A percentile compares a stretch with the other conserved stretches of the same genome.
phyloP scores from a whole-genome alignment of 495 filamentous ascomycete genomes.

The Penicillium robsamsonii region DNA sequence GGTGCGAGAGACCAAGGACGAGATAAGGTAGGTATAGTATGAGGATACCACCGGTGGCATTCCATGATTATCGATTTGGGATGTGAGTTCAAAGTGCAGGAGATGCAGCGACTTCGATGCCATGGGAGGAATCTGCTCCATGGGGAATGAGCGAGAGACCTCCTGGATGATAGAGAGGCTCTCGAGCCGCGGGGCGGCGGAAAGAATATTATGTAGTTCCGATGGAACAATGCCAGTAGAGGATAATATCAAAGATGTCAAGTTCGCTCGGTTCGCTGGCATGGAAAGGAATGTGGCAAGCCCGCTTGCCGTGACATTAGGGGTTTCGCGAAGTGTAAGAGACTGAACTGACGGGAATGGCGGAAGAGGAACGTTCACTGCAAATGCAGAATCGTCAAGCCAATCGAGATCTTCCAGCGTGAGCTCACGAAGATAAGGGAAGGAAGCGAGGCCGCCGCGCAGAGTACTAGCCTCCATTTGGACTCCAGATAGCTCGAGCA shows the following conservation, averaged over 20 bases:
- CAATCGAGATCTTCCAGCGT: conserved; percentile 64
- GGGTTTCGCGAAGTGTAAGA: conserved; percentile 64
- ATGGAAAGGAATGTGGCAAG: conserved; percentile 60
- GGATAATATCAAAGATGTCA: conserved; percentile 62
- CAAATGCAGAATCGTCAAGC: conserved; percentile 75
- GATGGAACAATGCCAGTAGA: conserved; percentile 64
- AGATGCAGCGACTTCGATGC: conserved; percentile 62
- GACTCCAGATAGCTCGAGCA: conserved; percentile 70
- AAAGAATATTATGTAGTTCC: conserved; percentile 62
- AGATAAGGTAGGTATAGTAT: conserved; percentile 86
- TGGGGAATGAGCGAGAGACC: conserved; percentile 64
- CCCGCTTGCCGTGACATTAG: conserved; percentile 67
- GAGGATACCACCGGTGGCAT: conserved; percentile 60
- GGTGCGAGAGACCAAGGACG: conserved; percentile 69
- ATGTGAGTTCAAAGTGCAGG: conserved; percentile 80
- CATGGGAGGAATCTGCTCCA: conserved; percentile 59
- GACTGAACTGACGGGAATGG: conserved; percentile 69
- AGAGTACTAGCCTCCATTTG: conserved; percentile 70
- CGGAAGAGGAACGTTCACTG: conserved; percentile 54
- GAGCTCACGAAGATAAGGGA: conserved; percentile 66
- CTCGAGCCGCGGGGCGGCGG: conserved; percentile 57
- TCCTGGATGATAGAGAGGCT: conserved; percentile 65
- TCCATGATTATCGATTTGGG: conserved; percentile 47
- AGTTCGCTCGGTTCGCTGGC: conserved; percentile 44
- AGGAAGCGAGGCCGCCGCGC: conserved; percentile 64